These are phyloP conservation scores for Auriculariales sp. DNA, from an alignment of 768 basidiomycete genomes.

Conservation along the genomic window DNA sequence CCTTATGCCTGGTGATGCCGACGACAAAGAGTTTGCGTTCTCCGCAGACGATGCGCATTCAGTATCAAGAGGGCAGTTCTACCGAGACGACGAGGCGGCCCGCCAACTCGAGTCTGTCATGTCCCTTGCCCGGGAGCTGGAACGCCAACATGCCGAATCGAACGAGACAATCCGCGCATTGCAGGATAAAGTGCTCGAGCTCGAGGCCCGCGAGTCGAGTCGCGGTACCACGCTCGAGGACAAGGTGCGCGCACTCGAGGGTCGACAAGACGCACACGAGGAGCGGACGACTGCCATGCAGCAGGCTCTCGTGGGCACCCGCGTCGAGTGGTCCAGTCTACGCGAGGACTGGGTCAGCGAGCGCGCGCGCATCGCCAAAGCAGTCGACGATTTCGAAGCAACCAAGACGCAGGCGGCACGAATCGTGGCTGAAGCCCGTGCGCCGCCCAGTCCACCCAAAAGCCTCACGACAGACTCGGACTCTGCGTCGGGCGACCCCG, in stretches of 20 bases:
- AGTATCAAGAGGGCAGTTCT: background rate
- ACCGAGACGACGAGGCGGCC: background rate
- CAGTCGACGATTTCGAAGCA: background rate
- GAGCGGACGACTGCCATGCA: background rate
- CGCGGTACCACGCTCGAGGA: background rate
- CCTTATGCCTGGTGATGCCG: slow-evolving; percentile 26
- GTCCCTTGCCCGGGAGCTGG: background rate
- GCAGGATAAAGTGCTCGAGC: background rate
- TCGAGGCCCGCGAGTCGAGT: background rate
- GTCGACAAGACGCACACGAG: background rate
- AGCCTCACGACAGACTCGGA: background rate
- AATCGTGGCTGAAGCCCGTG: background rate
- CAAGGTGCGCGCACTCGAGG: background rate
- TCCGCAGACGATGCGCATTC: background rate
- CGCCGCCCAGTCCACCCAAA: background rate
- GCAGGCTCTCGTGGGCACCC: background rate
- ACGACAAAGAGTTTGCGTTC: too few relatives aligned
- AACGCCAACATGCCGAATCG: background rate
- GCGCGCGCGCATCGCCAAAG: background rate
- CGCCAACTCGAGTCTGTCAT: background rate
- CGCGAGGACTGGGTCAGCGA: background rate
- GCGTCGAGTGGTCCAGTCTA: background rate
- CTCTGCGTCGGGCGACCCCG: background rate
- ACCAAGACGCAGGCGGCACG: background rate
- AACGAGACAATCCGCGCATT: background rate